Conservation (phyloP, 306 rosid species). For the Prunus padus region DNA sequence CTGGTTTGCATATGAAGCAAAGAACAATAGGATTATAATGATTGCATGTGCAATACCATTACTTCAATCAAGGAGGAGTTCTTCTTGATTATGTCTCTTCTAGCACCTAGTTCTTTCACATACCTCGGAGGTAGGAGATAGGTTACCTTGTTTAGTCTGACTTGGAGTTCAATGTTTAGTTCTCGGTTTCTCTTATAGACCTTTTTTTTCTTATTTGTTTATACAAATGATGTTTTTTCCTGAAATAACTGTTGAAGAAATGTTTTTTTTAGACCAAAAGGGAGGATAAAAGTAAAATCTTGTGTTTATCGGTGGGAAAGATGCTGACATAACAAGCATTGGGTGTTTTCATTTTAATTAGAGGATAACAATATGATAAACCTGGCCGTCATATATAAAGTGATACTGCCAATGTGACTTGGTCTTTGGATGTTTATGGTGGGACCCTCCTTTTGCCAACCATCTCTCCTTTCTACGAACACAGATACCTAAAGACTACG, state of each 20-base stretch:
- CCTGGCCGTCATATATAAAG: not conserved
- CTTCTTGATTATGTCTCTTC: not conserved
- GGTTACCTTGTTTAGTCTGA: slow-evolving; percentile 10
- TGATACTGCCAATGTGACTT: not conserved
- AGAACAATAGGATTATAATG: not conserved
- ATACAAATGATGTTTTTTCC: not conserved
- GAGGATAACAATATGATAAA: not conserved
- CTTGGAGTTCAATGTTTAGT: not conserved
- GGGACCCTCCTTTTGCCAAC: not conserved
- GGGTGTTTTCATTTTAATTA: not conserved
- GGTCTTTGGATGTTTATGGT: not conserved
- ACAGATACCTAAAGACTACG: not conserved
- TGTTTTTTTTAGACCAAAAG: not conserved
- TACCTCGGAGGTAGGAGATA: not conserved
- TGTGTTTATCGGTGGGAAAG: not conserved
- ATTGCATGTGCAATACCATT: not conserved
- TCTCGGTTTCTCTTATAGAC: not conserved
- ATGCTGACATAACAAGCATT: not conserved
- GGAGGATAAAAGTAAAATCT: not conserved
- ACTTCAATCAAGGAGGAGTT: not conserved
- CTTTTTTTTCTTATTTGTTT: not conserved
- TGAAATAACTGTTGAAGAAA: not conserved
- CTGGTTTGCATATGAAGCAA: not conserved
- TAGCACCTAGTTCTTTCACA: not conserved
- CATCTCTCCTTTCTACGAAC: no score